Evolutionary conservation across 345 rosid genomes (phyloP), one percentile per base, ranked within the genome.

Genomic region (Gynandropsis gynandra): DNA sequence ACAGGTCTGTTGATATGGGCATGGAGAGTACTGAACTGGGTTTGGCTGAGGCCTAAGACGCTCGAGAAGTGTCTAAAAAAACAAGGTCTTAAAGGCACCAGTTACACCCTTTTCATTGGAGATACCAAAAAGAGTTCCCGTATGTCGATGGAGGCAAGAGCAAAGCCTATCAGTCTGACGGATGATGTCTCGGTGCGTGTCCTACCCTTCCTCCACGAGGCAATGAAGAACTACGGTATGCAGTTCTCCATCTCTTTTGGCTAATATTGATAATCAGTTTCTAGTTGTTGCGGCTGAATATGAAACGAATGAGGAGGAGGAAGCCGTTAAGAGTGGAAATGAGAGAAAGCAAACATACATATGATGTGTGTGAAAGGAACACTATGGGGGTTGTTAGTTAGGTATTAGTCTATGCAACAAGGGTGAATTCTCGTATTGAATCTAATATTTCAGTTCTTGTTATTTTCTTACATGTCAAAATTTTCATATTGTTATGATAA

Each of bases 21-120:
- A 49, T 56, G 63, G 63, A 57, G 41, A 49, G 39, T 17, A 34
- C 20, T 64, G 3, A 1, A 24, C 16, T 42, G 69, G 69, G 47
- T 50, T 27, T 64, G 63, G 63, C 15, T 42, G 4, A 47, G 40
- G 18, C 61, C 52, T 8, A 45, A 45, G 50, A 45, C 8, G 29
- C 50, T 45, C 14, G 50, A 45, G 50, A 48, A 27, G 37, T 8
- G 4, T 36, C 18, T 48, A 5, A 48, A 17, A 17, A 6, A 31
- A 14, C 36, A 48, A 31, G 38, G 52, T 13, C 4, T 48, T 10
- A 12, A 16, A 1, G 38, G 52, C 11, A 48, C 20, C 3, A 16
- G 36, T 7, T 48, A 48, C 15, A 34, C 12, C 4, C 37, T 24
- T 48, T 10, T 48, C 3, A 1, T 48, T 8, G 52, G 52, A 24